Evolutionary conservation across 257 asterid species (phyloP), one percentile per base, ranked within the genome.

Genomic region (Gentiana dahurica): DNA sequence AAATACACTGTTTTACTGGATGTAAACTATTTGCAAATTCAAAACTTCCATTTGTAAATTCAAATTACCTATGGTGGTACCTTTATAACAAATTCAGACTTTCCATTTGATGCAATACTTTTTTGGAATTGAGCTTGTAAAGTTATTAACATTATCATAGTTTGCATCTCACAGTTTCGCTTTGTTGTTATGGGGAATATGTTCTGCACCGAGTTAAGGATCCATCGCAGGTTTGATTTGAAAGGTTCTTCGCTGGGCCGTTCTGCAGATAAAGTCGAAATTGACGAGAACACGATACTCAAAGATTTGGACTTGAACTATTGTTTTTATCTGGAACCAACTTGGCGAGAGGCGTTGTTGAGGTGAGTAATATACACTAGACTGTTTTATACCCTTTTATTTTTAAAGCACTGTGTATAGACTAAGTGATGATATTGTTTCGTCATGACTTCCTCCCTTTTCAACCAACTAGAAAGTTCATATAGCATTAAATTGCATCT

Each of bases 181-280:
- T 89, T 89, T 52, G 95, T 86, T n/a, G 97, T 86, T 11, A 89
- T 89, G 97, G 96, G 97, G 61, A 89, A 89, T 70, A 75, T 89
- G 95, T 89, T 86, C 79, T 86, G 93, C 85, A 86, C 97, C 53
- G 96, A 80, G 72, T 68, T 89, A 53, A 74, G 97, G 67, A 86
- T 89, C 80, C 96, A 86, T 62, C 76, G 95, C 45, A 79, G 95
- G 73, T 89, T 89, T 67, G 97, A 89, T 66, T 66, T 89, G 64
- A 89, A 89, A 74, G 97, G 97, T 59, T 89, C 97, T 66, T 81
- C 94, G 15, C 75, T 89, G 72, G 97, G 97, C 51, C 95, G 97
- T 62, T 89, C 95, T 34, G 97, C 95, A 38, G 86, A 82, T 74
- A 84, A 86, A 65, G 81, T 89, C 55, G 82, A 86, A 81, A 86